A percentile compares a stretch with the other conserved stretches of the same genome.
phyloP scores from a whole-genome alignment of 1,284 basidiomycete genomes.

The Cystobasidium sp. region DNA sequence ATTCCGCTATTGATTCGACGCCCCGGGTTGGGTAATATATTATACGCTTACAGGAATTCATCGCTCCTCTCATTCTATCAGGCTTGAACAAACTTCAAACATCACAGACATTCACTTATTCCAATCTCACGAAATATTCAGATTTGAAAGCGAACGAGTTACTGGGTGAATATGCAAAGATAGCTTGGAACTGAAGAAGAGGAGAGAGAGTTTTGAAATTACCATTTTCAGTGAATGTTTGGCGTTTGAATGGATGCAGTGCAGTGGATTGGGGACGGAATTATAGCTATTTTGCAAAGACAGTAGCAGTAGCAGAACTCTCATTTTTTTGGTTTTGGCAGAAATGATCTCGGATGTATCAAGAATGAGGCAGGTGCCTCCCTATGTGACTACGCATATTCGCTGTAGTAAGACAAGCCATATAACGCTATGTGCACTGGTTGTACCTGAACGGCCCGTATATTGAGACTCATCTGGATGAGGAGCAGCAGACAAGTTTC shows the following conservation, averaged over 20 bases:
- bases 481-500: no score
- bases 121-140: conserved; percentile 45
- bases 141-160: conserved; percentile 38
- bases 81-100: conserved; percentile 48
- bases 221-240: not conserved
- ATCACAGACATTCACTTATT: conserved; percentile 17
- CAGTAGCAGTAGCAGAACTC: no score
- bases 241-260: not conserved
- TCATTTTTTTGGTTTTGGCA: no score
- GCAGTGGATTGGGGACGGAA: not conserved
- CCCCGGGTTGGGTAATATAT: not conserved
- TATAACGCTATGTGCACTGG: no score
- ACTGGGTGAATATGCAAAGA: conserved; percentile 40
- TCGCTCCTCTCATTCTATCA: conserved; percentile 48
- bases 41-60: conserved; percentile 49
- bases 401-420: no score
- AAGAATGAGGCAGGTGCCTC: no score
- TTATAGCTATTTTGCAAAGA: no score
- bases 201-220: not conserved
- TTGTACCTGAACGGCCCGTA: no score
- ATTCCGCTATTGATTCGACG: not conserved
- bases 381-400: no score
- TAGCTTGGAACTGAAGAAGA: conserved; percentile 31
- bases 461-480: no score
- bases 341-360: no score